These are phyloP conservation scores for Nicotiana attenuata DNA, from an alignment of 257 asterid species.

Conservation along the genomic window DNA sequence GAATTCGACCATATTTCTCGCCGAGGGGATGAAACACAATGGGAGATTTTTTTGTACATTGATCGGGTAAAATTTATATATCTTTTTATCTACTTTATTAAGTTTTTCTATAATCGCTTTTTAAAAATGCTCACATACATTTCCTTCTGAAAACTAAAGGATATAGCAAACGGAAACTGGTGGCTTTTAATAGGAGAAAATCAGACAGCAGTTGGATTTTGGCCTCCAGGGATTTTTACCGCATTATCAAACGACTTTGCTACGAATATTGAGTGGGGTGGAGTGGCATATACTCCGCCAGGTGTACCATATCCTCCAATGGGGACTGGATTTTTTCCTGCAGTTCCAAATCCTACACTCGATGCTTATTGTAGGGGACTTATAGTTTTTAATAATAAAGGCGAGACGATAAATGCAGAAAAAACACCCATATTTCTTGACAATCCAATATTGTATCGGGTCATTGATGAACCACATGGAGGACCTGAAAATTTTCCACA, in stretches of 20 bases:
- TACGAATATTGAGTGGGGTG: neutral
- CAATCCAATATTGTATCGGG: neutral
- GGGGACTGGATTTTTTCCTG: neutral
- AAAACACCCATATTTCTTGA: neutral
- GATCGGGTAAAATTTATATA: neutral
- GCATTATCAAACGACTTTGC: neutral
- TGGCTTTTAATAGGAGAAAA: neutral
- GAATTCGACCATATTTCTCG: neutral
- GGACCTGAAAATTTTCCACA: neutral
- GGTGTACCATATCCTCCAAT: neutral
- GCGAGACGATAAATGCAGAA: neutral
- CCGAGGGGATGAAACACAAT: neutral
- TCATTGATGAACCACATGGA: neutral
- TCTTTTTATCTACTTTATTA: neutral
- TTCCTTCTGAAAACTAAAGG: neutral
- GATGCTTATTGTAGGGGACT: neutral
- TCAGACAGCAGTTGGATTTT: neutral
- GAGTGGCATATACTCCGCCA: neutral
- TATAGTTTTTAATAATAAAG: neutral
- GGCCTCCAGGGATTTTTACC: neutral
- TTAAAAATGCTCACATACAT: too few species aligned
- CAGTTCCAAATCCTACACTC: neutral
- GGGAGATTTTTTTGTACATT: neutral
- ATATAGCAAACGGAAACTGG: neutral
- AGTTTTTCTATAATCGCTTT: neutral